A percentile compares a stretch with the other conserved stretches of the same genome.
Evolutionary conservation across 768 basidiomycete species (phyloP).

Genomic region (Suillus variegatus): DNA sequence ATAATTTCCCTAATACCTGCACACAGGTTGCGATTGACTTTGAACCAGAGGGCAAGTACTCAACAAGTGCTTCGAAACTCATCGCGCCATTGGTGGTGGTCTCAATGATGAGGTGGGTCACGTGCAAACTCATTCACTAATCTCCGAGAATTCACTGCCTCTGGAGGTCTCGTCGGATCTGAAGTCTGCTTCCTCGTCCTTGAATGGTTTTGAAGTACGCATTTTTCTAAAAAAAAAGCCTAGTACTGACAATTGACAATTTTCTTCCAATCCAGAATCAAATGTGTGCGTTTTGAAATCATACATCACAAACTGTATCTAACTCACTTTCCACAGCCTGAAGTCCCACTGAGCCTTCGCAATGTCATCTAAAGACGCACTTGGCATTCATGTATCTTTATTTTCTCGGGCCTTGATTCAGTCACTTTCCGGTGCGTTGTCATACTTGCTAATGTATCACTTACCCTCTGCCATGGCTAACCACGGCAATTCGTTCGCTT

Average conservation of each 20-base stretch:
- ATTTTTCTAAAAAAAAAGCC: conserved; percentile 6
- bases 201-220: conserved; percentile 96
- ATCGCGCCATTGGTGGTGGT: conserved; percentile 80
- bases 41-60: conserved; percentile 71
- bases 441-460: conserved; percentile 51
- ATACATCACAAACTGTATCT: conserved; percentile 14
- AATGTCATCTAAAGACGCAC: conserved; percentile 71
- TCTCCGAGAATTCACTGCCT: no score
- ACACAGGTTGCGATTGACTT: conserved; percentile 75
- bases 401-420: conserved; percentile 45
- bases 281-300: conserved; percentile 67
- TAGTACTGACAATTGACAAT: conserved; percentile 11
- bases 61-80: conserved; percentile 85
- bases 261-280: conserved; percentile 53
- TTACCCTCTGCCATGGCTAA: conserved; percentile 72
- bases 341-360: conserved; percentile 88
- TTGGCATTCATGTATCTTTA: conserved; percentile 81
- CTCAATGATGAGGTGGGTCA: conserved; percentile 63
- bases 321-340: conserved; percentile 55
- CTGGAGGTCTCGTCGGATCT: no score
- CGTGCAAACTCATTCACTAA: neutral
- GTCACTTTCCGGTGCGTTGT: conserved; percentile 32
- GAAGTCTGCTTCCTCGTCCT: conserved; percentile 28
- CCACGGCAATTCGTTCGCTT: conserved; percentile 64
- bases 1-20: conserved; percentile 6